Base-by-base conservation (phyloP, 2,329 filamentous ascomycete species). In the Aspergillus ruber region DNA sequence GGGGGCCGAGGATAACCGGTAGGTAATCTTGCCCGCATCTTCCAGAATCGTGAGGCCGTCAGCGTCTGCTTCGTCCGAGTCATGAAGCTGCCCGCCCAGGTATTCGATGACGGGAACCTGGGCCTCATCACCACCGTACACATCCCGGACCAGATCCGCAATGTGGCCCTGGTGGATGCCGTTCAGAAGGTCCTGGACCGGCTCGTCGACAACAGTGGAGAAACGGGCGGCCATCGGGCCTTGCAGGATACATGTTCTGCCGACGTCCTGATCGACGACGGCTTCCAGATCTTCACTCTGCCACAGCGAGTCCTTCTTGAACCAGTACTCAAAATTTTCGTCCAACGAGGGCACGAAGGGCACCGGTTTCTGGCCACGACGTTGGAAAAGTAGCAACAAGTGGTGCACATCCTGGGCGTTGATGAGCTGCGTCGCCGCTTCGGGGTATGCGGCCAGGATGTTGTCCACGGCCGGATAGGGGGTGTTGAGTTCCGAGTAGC, bases 221-320 rank as follows among this genome's bases (percentile, higher is more conserved):
- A 90, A 97, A 70, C 85, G 91, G 61, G 82, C 93, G 47, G 93
- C 87, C 73, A 90, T 90, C 4, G 93, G 93, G 15, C 93, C 94
- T 68, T 98, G 93, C 33, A 98, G 77, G 65, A 98, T 96, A 74
- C 90, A 96, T 40, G 90, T 95, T 65, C 94, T 83, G 54, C 89
- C 90, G 50, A 98, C 93, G 65, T 98, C 94, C 71, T 97, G 93
- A 58, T 80, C 91, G 51, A 96, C 90, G 49, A 98, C 90, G 46
- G 93, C 93, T 62, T 94, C 91, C 9, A 98, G 78, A 63, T 98
- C 93, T 72, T 98, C 93, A 1, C 93, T 97, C 73, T 98, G 93
- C 93, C 93, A 98, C 6, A 98, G 80, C 1, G 93, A 98, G 69
- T 98, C 93, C 77, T 98, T 98, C 83, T 98, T 98, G 85, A 98